Conservation (phyloP, 116 monocot genomes). For the Papilionanthe hybrid region DNA sequence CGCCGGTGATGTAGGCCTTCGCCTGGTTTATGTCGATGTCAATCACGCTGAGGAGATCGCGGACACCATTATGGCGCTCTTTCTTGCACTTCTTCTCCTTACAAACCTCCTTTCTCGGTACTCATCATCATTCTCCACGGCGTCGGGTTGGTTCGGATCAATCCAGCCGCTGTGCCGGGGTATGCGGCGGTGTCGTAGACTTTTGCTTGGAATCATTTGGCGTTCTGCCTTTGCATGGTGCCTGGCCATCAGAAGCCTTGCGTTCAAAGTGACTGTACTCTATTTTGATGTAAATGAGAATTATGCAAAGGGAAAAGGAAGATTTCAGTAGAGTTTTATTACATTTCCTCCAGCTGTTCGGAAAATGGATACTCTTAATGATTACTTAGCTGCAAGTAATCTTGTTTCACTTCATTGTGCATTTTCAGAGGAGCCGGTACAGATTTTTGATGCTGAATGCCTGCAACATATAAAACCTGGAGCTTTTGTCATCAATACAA, state of each 20-base stretch:
- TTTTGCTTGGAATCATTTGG: constrained; percentile 88
- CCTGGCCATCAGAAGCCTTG: constrained; percentile 74
- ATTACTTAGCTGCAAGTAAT: constrained; percentile 90
- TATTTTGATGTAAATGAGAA: constrained; percentile 78
- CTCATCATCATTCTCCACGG: constrained; percentile 47
- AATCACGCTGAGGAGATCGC: constrained; percentile 88
- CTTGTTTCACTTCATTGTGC: constrained; percentile 93
- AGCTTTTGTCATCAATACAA: constrained; percentile 90
- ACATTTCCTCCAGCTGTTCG: constrained; percentile 86
- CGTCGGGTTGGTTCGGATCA: constrained; percentile 83
- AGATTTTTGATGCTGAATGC: constrained; percentile 79
- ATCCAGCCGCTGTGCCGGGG: constrained; percentile 83
- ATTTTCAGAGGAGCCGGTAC: constrained; percentile 71
- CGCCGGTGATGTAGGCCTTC: constrained; percentile 79
- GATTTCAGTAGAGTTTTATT: constrained; percentile 38
- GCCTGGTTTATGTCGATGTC: constrained; percentile 79
- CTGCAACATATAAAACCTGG: constrained; percentile 95
- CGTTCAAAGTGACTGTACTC: constrained; percentile 92
- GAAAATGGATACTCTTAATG: constrained; percentile 97
- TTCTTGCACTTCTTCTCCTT: constrained; percentile 68
- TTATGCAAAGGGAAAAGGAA: constrained; percentile 33
- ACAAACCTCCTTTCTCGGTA: constrained; percentile 73
- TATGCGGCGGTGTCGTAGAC: constrained; percentile 85
- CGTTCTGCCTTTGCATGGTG: constrained; percentile 66
- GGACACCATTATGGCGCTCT: constrained; percentile 89